Conservation (phyloP, 306 rosid species). For the Carpinus fangiana region DNA sequence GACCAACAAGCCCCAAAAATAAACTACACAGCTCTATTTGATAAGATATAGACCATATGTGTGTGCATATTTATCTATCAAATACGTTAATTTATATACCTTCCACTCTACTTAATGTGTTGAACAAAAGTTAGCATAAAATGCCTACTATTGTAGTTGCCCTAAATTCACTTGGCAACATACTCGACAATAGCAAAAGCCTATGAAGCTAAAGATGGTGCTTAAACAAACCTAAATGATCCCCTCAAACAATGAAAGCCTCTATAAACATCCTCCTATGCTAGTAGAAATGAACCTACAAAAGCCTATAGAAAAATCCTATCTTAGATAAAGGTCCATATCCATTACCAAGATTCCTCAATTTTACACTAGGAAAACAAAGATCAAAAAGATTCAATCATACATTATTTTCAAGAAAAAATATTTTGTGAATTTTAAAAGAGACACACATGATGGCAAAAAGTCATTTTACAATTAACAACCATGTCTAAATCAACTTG, state of each 20-base stretch:
- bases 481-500: background rate
- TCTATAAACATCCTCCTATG: slow-evolving; percentile 2
- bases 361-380: background rate
- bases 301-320: background rate
- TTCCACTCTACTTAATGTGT: background rate
- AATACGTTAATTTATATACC: too few relatives aligned
- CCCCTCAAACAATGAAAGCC: background rate
- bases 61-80: background rate
- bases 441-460: background rate
- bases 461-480: background rate
- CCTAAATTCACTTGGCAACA: background rate
- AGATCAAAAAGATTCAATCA: background rate
- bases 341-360: background rate
- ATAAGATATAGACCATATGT: background rate
- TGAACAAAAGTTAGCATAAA: background rate
- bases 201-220: background rate
- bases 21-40: background rate
- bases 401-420: too few relatives aligned
- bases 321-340: background rate
- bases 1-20: background rate
- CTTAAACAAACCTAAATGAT: background rate
- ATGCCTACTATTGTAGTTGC: background rate
- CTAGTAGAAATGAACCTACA: background rate
- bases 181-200: background rate
- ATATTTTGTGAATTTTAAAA: too few relatives aligned